Percentiles rank a stretch among this genome's conserved stretches.
Conservation (phyloP, 176 grass and related monocot species). For the Tillandsia leiboldiana region DNA sequence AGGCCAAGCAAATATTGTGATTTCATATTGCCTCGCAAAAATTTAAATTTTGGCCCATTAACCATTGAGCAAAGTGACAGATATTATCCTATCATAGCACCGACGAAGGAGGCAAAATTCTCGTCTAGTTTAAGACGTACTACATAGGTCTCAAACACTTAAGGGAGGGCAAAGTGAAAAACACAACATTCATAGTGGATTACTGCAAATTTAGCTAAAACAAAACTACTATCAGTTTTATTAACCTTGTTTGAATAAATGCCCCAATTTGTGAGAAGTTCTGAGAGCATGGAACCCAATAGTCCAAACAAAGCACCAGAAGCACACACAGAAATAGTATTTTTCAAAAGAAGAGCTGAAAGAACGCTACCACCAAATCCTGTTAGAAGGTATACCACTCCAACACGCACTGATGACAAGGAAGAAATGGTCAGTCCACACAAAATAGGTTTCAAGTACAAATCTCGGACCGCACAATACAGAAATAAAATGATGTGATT, state of each 20-base stretch:
- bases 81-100: background rate
- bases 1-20: too few relatives aligned
- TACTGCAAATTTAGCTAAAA: too few relatives aligned
- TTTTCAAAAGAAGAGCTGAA: conserved; percentile 65
- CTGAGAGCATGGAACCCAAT: conserved; percentile 97
- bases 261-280: conserved; percentile 92
- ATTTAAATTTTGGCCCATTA: background rate
- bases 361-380: conserved; percentile 83
- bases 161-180: background rate
- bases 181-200: too few relatives aligned
- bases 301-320: conserved; percentile 95
- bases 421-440: conserved; percentile 13
- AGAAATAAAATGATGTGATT: background rate
- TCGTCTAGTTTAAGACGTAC: background rate
- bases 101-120: background rate
- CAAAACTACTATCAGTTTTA: background rate
- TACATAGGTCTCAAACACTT: background rate
- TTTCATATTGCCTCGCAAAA: too few relatives aligned
- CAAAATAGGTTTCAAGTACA: background rate
- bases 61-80: conserved; percentile 5
- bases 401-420: conserved; percentile 59
- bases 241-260: conserved; percentile 91
- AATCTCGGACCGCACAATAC: background rate
- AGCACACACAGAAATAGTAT: conserved; percentile 61
- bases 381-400: conserved; percentile 66